Evolutionary conservation across 257 asterid genomes (phyloP).

Genomic region (Lycium barbarum): DNA sequence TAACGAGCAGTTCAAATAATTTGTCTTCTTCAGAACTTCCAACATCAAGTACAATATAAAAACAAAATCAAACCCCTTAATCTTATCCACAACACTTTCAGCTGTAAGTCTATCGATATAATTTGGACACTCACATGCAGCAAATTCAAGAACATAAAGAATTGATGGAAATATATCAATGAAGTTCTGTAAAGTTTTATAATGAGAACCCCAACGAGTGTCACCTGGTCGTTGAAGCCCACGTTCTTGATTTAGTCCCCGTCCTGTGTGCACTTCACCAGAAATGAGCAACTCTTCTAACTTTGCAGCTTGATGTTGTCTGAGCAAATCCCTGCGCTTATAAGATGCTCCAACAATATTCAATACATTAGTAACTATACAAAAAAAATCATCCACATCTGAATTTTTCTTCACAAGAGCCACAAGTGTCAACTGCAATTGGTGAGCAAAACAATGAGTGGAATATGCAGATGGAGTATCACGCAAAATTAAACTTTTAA

Average conservation of each 20-base stretch:
- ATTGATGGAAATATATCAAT: no score
- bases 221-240: no score
- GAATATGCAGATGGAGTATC: slow-evolving; percentile 19
- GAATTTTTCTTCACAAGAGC: background rate
- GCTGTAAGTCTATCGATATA: no score
- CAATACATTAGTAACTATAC: background rate
- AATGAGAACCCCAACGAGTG: no score
- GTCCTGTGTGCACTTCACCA: no score
- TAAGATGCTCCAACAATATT: background rate
- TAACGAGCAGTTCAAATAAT: background rate
- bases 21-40: background rate
- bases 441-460: slow-evolving; percentile 16
- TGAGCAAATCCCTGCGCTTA: background rate
- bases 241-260: no score
- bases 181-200: no score
- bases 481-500: background rate
- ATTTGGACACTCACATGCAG: background rate
- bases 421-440: background rate
- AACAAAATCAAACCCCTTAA: no score
- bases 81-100: no score
- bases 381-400: background rate
- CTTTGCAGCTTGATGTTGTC: no score
- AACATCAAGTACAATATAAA: background rate
- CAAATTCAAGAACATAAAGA: background rate
- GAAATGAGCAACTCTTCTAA: no score